These are phyloP conservation scores for Pseudogymnoascus pannorum DNA, from an alignment of 2,329 filamentous ascomycete genomes.

Conservation along the genomic window DNA sequence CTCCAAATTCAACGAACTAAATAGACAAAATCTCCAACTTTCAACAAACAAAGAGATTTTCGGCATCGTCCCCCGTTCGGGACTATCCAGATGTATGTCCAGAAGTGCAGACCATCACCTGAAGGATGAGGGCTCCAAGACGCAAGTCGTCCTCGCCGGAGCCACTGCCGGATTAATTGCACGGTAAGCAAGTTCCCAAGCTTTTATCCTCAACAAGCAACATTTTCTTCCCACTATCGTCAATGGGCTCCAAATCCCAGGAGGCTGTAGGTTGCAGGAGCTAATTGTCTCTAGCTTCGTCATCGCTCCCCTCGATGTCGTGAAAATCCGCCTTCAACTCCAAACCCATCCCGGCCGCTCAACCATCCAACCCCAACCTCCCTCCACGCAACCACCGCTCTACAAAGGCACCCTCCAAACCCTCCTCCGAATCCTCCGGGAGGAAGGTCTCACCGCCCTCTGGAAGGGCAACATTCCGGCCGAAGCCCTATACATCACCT, in stretches of 20 bases:
- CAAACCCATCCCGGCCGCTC: constrained; percentile 67
- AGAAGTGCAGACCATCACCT: constrained; percentile 49
- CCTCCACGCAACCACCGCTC: constrained; percentile 44
- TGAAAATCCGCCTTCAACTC: constrained; percentile 95
- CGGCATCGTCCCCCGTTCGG: constrained; percentile 11
- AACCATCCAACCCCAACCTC: constrained; percentile 51
- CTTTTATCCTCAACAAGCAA: not conserved
- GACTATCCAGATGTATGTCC: constrained; percentile 51
- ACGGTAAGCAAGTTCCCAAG: constrained; percentile 44
- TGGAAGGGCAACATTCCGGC: constrained; percentile 99
- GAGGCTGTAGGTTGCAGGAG: constrained; percentile 10
- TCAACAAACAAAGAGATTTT: not conserved
- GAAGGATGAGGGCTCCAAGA: constrained; percentile 65
- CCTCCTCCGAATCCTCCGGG: constrained; percentile 63
- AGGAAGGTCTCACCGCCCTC: constrained; percentile 78
- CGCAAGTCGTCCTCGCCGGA: constrained; percentile 59
- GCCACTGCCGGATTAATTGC: constrained; percentile 78
- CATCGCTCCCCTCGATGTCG: constrained; percentile 89
- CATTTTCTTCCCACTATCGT: not conserved
- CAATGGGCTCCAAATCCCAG: not conserved
- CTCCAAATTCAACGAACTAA: constrained; percentile 7
- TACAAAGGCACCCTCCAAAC: constrained; percentile 75
- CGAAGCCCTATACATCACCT: constrained; percentile 87
- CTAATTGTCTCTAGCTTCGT: constrained; percentile 57
- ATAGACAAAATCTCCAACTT: not conserved